Conservation (phyloP, 2,329 filamentous ascomycete genomes). For the Phialemonium atrogriseum region DNA sequence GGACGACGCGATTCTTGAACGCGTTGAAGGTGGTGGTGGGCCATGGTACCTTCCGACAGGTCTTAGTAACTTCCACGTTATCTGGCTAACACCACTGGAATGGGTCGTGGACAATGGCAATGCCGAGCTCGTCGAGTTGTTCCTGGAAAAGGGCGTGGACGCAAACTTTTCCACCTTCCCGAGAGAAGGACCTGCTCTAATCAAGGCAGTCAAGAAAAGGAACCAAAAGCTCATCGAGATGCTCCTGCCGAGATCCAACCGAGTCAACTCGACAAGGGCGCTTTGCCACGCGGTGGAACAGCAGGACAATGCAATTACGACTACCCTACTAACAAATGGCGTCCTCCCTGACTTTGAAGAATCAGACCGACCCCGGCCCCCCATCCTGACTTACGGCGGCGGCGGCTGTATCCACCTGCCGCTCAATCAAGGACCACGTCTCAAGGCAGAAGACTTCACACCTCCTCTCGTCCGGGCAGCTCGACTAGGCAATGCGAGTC, state of each 20-base stretch:
- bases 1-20: background rate
- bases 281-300: constrained; percentile 1
- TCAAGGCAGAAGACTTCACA: background rate
- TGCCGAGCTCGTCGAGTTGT: background rate
- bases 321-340: background rate
- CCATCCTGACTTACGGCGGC: background rate
- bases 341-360: constrained; percentile 1
- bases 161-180: background rate
- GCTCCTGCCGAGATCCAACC: constrained; percentile 1
- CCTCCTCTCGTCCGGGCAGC: constrained; percentile 1
- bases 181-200: constrained; percentile 1
- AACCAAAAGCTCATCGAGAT: constrained; percentile 1
- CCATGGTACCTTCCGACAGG: background rate
- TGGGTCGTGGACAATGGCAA: constrained; percentile 1
- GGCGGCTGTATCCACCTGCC: background rate
- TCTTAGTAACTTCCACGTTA: background rate
- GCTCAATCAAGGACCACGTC: background rate
- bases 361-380: background rate
- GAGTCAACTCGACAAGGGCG: constrained; percentile 1
- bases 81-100: constrained; percentile 1
- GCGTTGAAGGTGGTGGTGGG: background rate
- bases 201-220: constrained; percentile 1
- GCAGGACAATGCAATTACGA: background rate
- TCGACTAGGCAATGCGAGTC: background rate
- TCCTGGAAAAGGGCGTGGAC: background rate